Conservation (phyloP, 2,329 filamentous ascomycete species). For the Orbilia brochopaga region DNA sequence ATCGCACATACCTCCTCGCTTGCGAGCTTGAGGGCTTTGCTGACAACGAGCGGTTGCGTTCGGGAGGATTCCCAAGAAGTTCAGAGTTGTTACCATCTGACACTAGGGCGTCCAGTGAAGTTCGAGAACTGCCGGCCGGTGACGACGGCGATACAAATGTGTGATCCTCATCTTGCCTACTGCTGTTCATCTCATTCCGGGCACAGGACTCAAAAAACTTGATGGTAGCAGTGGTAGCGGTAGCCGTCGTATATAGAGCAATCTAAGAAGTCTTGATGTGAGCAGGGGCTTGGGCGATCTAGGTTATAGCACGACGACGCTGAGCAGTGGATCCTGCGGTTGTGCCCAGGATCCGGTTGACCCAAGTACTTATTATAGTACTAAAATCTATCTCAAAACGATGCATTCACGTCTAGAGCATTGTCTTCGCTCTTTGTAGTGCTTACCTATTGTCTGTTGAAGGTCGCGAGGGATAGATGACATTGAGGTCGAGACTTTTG, state of each 20-base stretch:
- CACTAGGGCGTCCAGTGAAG: constrained; percentile 9
- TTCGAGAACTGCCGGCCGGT: constrained; percentile 16
- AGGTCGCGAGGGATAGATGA: too few relatives aligned
- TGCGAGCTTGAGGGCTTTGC: constrained; percentile 18
- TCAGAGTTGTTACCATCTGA: background rate
- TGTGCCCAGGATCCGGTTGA: background rate
- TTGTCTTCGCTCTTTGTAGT: too few relatives aligned
- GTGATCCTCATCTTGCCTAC: constrained; percentile 37
- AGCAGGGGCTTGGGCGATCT: background rate
- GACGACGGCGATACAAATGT: constrained; percentile 30
- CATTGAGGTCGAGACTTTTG: too few relatives aligned
- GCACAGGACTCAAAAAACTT: constrained; percentile 12
- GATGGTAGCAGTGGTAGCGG: background rate
- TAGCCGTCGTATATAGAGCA: background rate
- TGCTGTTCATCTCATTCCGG: constrained; percentile 50
- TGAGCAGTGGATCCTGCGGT: background rate
- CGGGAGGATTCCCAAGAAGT: background rate
- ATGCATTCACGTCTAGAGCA: too few relatives aligned
- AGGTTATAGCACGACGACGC: background rate
- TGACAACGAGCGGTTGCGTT: background rate
- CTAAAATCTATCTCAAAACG: too few relatives aligned
- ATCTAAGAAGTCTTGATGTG: background rate
- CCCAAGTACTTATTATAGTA: too few relatives aligned
- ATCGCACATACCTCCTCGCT: constrained; percentile 37
- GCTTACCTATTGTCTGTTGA: too few relatives aligned